A percentile compares a stretch with the other conserved stretches of the same genome.
phyloP scores from a whole-genome alignment of 2,329 filamentous ascomycete species.

The Hymenoscyphus linearis region DNA sequence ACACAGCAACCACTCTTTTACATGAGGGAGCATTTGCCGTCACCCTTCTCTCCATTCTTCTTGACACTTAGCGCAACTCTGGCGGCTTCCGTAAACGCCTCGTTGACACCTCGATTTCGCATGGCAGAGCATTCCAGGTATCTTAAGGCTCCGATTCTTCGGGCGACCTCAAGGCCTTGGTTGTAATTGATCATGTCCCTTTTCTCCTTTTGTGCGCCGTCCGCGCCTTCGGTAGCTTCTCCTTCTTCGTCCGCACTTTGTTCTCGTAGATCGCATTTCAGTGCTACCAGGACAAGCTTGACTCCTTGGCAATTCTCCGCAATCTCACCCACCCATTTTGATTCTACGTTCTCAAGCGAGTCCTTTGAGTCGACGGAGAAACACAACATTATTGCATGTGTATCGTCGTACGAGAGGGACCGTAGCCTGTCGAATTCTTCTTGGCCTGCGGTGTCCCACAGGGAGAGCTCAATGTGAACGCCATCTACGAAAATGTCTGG shows the following conservation, averaged over 20 bases:
- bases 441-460: constrained; percentile 98
- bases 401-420: constrained; percentile 93
- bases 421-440: constrained; percentile 97
- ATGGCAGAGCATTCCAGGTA: constrained; percentile 99
- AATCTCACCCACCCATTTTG: constrained; percentile 97
- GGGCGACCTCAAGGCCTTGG: constrained; percentile 83
- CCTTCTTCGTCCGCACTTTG: constrained; percentile 57
- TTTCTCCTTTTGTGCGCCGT: constrained; percentile 49
- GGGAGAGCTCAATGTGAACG: constrained; percentile 91
- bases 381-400: constrained; percentile 97
- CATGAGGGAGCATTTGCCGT: constrained; percentile 57
- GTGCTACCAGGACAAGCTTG: constrained; percentile 87
- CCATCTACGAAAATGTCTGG: constrained; percentile 98
- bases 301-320: constrained; percentile 95
- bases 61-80: constrained; percentile 79
- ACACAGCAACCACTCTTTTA: constrained; percentile 30
- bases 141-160: constrained; percentile 84
- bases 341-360: constrained; percentile 96
- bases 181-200: constrained; percentile 82
- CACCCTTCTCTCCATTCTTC: constrained; percentile 52
- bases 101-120: constrained; percentile 95
- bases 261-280: constrained; percentile 95
- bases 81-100: constrained; percentile 96
- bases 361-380: constrained; percentile 96
- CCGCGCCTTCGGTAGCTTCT: constrained; percentile 37